These are phyloP conservation scores for Letharia lupina DNA, from an alignment of 495 filamentous ascomycete species.

Conservation along the genomic window DNA sequence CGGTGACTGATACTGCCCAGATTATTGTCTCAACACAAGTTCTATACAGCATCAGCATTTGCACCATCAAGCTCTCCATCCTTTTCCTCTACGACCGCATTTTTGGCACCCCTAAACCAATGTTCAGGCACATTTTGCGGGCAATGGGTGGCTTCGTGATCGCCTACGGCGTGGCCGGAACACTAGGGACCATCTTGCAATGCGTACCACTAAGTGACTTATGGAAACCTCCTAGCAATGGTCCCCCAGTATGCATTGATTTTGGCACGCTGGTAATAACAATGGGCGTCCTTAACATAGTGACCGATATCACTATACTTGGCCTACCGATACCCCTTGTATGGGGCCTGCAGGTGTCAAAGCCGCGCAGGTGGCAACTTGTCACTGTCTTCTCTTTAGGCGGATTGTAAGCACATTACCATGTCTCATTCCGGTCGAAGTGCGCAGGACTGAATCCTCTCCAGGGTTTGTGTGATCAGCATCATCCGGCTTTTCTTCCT, in stretches of 20 bases:
- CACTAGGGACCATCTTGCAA: neutral
- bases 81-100: slow-evolving; percentile 5
- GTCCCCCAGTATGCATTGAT: neutral
- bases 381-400: neutral
- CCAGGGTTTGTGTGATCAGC: slow-evolving; percentile 1
- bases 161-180: neutral
- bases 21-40: neutral
- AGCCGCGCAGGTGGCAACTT: neutral
- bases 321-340: slow-evolving; percentile 28
- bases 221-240: neutral
- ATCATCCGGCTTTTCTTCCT: neutral
- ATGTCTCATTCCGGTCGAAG: neutral
- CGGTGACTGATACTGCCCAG: neutral
- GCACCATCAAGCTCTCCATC: slow-evolving; percentile 5
- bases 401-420: neutral
- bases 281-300: neutral
- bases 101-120: neutral
- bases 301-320: slow-evolving; percentile 27
- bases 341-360: slow-evolving; percentile 23
- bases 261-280: neutral
- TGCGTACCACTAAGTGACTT: neutral
- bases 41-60: neutral
- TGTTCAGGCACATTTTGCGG: neutral
- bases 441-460: neutral
- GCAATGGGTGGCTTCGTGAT: slow-evolving; percentile 1